Conservation (phyloP, 805 yeast genomes). For the Hanseniaspora vineae region DNA sequence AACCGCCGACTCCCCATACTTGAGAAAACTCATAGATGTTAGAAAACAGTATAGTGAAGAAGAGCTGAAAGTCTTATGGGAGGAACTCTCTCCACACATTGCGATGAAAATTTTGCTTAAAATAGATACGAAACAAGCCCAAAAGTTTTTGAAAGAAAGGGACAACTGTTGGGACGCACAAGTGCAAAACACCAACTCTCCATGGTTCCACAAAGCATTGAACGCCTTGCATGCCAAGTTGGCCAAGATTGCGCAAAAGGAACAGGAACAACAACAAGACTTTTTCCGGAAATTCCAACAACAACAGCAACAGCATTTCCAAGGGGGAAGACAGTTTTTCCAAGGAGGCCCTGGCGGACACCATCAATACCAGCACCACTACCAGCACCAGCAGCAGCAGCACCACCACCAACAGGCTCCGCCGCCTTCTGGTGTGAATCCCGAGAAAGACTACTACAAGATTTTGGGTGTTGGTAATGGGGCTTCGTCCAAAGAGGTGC, state of each 20-base stretch:
- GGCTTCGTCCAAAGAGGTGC: constrained; percentile 62
- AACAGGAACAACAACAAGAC: constrained; percentile 26
- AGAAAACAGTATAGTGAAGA: background rate
- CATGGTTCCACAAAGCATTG: constrained; percentile 28
- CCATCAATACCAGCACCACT: constrained; percentile 28
- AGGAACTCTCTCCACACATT: background rate
- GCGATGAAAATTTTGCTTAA: background rate
- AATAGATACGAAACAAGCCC: constrained; percentile 19
- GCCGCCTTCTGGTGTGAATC: constrained; percentile 8
- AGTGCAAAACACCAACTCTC: constrained; percentile 23
- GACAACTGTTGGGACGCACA: constrained; percentile 29
- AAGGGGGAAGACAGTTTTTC: background rate
- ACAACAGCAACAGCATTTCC: constrained; percentile 30
- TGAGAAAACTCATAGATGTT: background rate
- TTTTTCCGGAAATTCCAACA: constrained; percentile 31
- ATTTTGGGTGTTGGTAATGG: constrained; percentile 51
- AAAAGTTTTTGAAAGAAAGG: constrained; percentile 25
- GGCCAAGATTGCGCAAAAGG: constrained; percentile 17
- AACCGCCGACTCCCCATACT: background rate
- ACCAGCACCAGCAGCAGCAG: constrained; percentile 28
- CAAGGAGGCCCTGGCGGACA: constrained; percentile 26
- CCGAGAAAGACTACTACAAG: constrained; percentile 65
- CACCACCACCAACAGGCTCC: constrained; percentile 20
- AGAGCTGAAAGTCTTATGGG: background rate
- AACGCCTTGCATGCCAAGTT: constrained; percentile 5